phyloP scores from a whole-genome alignment of 2,329 filamentous ascomycete genomes.

The Fusarium nelsonii region DNA sequence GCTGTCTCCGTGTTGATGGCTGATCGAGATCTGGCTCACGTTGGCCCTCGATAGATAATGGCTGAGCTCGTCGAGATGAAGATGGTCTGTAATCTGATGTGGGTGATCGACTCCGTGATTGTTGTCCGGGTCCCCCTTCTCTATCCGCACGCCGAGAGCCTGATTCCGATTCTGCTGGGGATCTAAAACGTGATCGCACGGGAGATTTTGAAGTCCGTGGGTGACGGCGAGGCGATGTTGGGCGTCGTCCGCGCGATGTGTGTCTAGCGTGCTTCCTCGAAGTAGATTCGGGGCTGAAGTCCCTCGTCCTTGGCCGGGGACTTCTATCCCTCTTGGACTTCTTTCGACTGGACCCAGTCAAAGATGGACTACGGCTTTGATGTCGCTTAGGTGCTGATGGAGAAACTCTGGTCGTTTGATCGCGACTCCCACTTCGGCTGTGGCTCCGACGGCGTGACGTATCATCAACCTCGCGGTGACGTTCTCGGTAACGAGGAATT shows the following conservation, averaged over 20 bases:
- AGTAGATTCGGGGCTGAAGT: slow-evolving; percentile 55
- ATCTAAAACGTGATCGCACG: slow-evolving; percentile 45
- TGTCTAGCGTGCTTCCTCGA: slow-evolving; percentile 51
- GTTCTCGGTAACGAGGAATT: slow-evolving; percentile 55
- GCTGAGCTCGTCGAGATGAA: slow-evolving; percentile 38
- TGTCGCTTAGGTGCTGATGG: slow-evolving; percentile 57
- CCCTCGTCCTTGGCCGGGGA: slow-evolving; percentile 56
- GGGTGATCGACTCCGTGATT: slow-evolving; percentile 46
- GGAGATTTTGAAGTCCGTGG: slow-evolving; percentile 49
- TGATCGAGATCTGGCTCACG: slow-evolving; percentile 41
- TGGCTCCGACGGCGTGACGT: slow-evolving; percentile 52
- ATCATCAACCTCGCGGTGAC: slow-evolving; percentile 49
- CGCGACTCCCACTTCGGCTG: slow-evolving; percentile 52
- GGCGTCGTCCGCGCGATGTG: slow-evolving; percentile 52
- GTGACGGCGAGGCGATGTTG: slow-evolving; percentile 50
- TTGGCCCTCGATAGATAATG: slow-evolving; percentile 44
- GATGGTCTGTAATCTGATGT: slow-evolving; percentile 37
- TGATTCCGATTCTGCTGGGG: slow-evolving; percentile 45
- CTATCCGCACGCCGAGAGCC: slow-evolving; percentile 44
- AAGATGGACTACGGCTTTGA: slow-evolving; percentile 58
- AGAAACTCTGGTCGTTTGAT: slow-evolving; percentile 49
- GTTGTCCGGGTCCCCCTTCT: slow-evolving; percentile 43
- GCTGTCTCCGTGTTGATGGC: slow-evolving; percentile 36
- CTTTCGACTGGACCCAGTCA: slow-evolving; percentile 56
- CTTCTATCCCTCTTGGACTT: slow-evolving; percentile 54